A percentile compares a stretch with the other conserved stretches of the same genome.
These are phyloP conservation scores for Blumeria hordei DNA, from an alignment of 2,329 filamentous ascomycete genomes.

Conservation along the genomic window DNA sequence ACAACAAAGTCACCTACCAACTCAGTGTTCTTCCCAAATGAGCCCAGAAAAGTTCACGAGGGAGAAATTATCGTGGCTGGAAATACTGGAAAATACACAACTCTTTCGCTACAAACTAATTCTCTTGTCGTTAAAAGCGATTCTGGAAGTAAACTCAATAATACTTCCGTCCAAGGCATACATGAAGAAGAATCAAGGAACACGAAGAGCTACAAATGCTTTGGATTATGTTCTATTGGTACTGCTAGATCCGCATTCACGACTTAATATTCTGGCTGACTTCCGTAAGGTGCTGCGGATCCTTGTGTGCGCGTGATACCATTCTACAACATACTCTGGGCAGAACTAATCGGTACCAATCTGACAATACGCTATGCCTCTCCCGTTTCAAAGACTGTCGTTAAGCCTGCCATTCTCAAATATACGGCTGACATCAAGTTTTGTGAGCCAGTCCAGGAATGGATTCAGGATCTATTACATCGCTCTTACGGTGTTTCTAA, in stretches of 20 bases:
- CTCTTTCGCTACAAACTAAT: too few species aligned
- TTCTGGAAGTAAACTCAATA: too few species aligned
- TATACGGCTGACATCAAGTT: conserved; percentile 25
- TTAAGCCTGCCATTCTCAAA: conserved; percentile 35
- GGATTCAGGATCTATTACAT: conserved; percentile 39
- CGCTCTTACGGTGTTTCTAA: conserved; percentile 47
- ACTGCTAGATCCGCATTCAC: neutral
- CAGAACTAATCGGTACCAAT: conserved; percentile 32
- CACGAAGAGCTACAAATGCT: neutral
- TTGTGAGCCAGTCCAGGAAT: conserved; percentile 18
- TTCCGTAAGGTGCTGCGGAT: too few species aligned
- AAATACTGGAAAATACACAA: too few species aligned
- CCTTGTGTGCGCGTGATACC: conserved; percentile 27
- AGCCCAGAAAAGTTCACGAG: too few species aligned
- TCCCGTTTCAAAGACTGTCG: conserved; percentile 29
- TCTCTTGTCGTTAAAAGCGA: too few species aligned
- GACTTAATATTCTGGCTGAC: too few species aligned
- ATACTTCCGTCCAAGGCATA: too few species aligned
- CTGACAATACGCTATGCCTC: conserved; percentile 53
- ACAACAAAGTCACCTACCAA: too few species aligned
- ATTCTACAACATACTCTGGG: conserved; percentile 70
- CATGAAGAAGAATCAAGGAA: too few species aligned
- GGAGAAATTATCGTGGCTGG: too few species aligned
- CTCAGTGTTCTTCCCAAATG: too few species aligned
- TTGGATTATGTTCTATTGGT: neutral